Base-by-base conservation (phyloP, 2,329 filamentous ascomycete genomes). In the Penicillium sp. region DNA sequence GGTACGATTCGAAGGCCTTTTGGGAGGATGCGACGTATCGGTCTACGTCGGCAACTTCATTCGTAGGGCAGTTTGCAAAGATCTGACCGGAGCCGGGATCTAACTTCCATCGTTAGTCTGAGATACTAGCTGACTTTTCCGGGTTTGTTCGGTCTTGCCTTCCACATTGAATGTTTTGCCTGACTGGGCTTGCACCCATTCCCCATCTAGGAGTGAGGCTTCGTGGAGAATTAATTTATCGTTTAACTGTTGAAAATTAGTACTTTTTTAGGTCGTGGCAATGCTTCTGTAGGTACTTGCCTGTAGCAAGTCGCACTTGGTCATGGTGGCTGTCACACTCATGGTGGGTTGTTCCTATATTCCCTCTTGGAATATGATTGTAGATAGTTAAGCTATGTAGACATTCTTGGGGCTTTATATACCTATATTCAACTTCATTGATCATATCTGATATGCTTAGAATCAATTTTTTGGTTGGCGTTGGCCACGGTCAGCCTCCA, bases 1-100 rank as follows among this genome's bases (percentile, higher is more conserved):
- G 76, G 70, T 81, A 87, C 26, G 69, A 70, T 52, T 81, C 69
- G 61, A 87, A 87, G 4, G 82, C 81, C 16, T 70, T 71, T 49
- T 85, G 74, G 1, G 84, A 52, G 29, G 38, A 43, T 6, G 39
- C 44, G 33, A 56, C 43, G 29, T 49, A 56, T 42, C 41, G 42
- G 16, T 56, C 47, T 28, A 56, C 53, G 28, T 56, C 53, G 4
- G 42, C 10, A 10, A 43, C 47, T 16, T 50, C 39, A 23, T 56
- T 56, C 1, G 38, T 29, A 7, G 53, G 53, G 23, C 49, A 56
- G 6, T 42, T 47, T 18, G 53, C 53, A 33, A 56, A 56, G 43
- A 56, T 18, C 45, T 46, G 23, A 15, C 44, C 26, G 5, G 45
- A 49, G 1, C 53, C 53, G n/a, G 53, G 53, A 26, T 56, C 53